These are phyloP conservation scores for Linnemannia zychae DNA, from an alignment of 192 early-diverging fungal species.

Conservation along the genomic window DNA sequence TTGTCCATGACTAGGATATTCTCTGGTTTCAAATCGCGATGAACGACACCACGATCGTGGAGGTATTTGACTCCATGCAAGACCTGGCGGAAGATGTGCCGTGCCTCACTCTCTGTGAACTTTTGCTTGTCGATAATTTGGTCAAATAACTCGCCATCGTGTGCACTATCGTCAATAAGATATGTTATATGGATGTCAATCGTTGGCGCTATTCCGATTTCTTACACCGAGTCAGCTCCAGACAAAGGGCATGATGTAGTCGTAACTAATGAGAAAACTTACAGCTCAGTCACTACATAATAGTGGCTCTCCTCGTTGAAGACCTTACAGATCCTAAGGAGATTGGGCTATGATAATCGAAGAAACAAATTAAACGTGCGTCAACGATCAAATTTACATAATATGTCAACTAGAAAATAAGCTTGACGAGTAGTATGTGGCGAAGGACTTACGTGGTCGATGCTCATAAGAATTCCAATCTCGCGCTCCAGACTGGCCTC, in stretches of 20 bases:
- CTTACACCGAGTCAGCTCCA: background rate
- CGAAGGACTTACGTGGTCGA: slow-evolving; percentile 66
- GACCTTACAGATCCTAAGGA: slow-evolving; percentile 40
- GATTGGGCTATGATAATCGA: slow-evolving; percentile 22
- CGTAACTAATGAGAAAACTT: slow-evolving; percentile 3
- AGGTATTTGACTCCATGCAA: slow-evolving; percentile 87
- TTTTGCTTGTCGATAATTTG: slow-evolving; percentile 82
- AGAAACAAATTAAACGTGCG: slow-evolving; percentile 36
- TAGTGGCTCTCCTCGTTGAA: slow-evolving; percentile 33
- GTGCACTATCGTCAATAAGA: slow-evolving; percentile 62
- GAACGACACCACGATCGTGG: slow-evolving; percentile 86
- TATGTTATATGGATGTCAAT: background rate
- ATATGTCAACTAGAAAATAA: background rate
- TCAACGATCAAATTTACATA: slow-evolving; percentile 29
- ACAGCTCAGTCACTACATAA: slow-evolving; percentile 55
- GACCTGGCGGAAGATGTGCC: slow-evolving; percentile 84
- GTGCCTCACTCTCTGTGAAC: slow-evolving; percentile 82
- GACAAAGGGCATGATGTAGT: no score
- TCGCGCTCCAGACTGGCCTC: slow-evolving; percentile 73
- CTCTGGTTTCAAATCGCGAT: slow-evolving; percentile 96
- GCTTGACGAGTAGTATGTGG: background rate
- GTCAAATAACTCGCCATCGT: slow-evolving; percentile 95
- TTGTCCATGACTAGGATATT: slow-evolving; percentile 72
- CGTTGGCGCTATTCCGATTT: background rate
- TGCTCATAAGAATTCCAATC: slow-evolving; percentile 76